Evolutionary conservation across 345 rosid genomes (phyloP).

Genomic region (Ceriops zippeliana): DNA sequence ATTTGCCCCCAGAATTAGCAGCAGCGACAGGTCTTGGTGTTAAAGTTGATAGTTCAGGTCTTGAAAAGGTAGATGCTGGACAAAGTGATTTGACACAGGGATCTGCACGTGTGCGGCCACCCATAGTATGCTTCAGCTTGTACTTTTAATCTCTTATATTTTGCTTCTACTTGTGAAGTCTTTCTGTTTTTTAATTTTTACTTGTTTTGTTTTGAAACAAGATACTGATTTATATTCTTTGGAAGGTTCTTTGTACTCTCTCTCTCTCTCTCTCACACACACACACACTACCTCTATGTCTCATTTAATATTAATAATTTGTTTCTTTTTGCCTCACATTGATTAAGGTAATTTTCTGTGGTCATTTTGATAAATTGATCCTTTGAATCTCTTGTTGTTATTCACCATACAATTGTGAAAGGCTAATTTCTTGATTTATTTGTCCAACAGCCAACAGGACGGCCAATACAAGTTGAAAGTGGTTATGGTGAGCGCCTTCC

Average conservation of each 20-base stretch:
- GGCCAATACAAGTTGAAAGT: constrained; percentile 94
- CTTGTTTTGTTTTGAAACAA: neutral
- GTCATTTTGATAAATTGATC: constrained; percentile 4
- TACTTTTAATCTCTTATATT: constrained; percentile 4
- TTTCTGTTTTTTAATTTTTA: neutral
- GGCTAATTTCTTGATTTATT: constrained; percentile 14
- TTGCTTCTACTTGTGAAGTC: neutral
- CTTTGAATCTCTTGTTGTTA: constrained; percentile 4
- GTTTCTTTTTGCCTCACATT: neutral
- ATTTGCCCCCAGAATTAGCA: constrained; percentile 95
- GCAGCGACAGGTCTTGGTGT: constrained; percentile 81
- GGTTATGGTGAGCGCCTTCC: constrained; percentile 90
- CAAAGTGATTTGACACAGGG: constrained; percentile 58
- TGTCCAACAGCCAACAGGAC: constrained; percentile 80
- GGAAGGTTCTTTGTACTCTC: neutral
- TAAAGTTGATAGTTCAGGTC: constrained; percentile 50
- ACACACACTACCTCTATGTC: no score
- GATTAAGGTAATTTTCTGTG: neutral
- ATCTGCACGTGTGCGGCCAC: constrained; percentile 63
- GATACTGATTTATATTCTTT: neutral
- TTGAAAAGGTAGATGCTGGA: constrained; percentile 54
- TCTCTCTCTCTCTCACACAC: neutral
- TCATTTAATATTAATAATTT: neutral
- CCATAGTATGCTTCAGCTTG: constrained; percentile 56
- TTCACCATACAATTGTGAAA: constrained; percentile 7